Percentiles rank a stretch among this genome's conserved stretches.
phyloP scores from a whole-genome alignment of 1,284 basidiomycete species.

The Microbotryum silenes-acaulis region DNA sequence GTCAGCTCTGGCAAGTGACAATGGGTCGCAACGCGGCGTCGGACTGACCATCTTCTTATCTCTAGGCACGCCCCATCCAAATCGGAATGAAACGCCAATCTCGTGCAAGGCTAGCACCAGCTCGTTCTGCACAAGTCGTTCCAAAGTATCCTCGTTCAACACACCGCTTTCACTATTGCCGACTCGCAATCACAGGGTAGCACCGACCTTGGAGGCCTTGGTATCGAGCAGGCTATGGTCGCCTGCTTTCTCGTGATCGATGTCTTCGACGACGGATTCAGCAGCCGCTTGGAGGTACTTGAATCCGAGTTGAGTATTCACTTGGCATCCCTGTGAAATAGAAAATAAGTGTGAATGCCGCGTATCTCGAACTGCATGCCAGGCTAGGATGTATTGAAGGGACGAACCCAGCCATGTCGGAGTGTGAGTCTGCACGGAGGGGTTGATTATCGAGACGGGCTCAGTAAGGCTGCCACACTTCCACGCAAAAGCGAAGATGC shows the following conservation, averaged over 20 bases:
- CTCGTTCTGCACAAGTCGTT: slow-evolving; percentile 51
- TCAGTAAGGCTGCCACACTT: not conserved
- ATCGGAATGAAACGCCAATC: slow-evolving; percentile 83
- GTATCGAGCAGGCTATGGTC: slow-evolving; percentile 39
- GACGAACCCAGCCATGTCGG: slow-evolving; percentile 69
- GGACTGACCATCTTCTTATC: slow-evolving; percentile 76
- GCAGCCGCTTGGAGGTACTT: slow-evolving; percentile 75
- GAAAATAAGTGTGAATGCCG: not conserved
- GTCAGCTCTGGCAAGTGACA: too few relatives aligned
- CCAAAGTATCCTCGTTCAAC: too few relatives aligned
- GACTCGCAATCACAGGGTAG: not conserved
- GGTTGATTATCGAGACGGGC: too few relatives aligned
- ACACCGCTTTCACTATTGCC: too few relatives aligned
- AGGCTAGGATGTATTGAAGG: too few relatives aligned
- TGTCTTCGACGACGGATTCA: slow-evolving; percentile 66
- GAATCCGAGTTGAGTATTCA: slow-evolving; percentile 65
- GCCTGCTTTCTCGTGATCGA: slow-evolving; percentile 50
- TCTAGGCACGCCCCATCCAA: slow-evolving; percentile 78
- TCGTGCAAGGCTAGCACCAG: slow-evolving; percentile 83
- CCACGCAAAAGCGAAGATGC: not conserved
- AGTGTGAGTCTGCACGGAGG: slow-evolving; percentile 49
- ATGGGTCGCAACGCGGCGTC: slow-evolving; percentile 43
- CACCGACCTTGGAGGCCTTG: slow-evolving; percentile 47
- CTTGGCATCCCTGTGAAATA: slow-evolving; percentile 34
- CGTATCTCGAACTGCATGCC: too few relatives aligned